Evolutionary conservation across 2,329 filamentous ascomycete species (phyloP).

Genomic region (Penicillium freii): DNA sequence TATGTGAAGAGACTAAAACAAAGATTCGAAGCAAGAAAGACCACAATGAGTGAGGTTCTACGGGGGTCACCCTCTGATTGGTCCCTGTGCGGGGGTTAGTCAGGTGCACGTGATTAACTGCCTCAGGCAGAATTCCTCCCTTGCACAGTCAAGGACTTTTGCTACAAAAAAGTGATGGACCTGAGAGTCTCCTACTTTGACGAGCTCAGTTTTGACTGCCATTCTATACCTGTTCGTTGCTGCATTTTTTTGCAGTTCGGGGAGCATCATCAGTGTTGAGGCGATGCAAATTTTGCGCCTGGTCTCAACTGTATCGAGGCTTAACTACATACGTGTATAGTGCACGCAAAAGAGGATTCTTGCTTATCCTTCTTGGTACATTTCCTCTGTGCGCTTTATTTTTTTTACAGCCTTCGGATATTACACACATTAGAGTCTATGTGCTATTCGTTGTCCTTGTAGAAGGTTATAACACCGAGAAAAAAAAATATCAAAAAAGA

Average conservation of each 20-base stretch:
- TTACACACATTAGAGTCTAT: neutral
- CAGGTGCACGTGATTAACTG: slow-evolving; percentile 11
- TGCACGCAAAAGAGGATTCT: neutral
- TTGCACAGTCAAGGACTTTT: neutral
- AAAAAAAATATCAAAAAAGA: neutral
- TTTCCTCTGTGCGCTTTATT: neutral
- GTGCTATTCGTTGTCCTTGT: neutral
- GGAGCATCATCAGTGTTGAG: neutral
- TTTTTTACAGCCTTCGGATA: neutral
- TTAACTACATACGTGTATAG: neutral
- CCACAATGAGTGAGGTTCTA: slow-evolving; percentile 22
- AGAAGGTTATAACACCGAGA: neutral
- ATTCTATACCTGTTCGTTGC: neutral
- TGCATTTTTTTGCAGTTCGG: neutral
- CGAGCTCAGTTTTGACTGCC: too few relatives aligned
- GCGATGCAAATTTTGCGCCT: neutral
- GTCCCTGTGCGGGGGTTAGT: slow-evolving; percentile 5
- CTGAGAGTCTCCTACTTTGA: neutral
- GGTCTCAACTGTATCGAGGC: neutral
- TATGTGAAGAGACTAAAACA: slow-evolving; percentile 25
- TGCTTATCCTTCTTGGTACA: neutral
- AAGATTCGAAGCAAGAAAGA: slow-evolving; percentile 17
- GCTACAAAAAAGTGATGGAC: neutral
- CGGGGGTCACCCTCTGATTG: slow-evolving; percentile 20
- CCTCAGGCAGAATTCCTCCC: slow-evolving; percentile 11